Conservation (phyloP, 23 red algal genomes). For the Chondrus crispus region DNA sequence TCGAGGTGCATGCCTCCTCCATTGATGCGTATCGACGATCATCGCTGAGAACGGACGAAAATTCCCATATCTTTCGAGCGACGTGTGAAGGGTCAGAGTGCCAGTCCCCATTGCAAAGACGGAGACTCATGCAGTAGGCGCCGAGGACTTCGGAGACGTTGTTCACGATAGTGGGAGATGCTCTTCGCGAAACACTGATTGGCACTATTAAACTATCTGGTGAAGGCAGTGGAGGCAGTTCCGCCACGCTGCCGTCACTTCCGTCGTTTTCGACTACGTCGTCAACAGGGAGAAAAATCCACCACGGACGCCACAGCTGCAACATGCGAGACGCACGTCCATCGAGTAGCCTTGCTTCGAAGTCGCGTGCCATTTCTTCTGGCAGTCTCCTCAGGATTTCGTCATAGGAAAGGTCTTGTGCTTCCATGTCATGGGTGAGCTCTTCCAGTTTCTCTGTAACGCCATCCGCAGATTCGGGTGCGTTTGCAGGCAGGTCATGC, state of each 20-base stretch:
- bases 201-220: not conserved
- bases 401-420: not conserved
- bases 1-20: not conserved
- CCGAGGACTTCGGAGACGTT: constrained; percentile 10
- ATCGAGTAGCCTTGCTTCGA: not conserved
- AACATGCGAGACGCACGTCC: not conserved
- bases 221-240: not conserved
- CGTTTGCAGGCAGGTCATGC: not conserved
- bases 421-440: constrained; percentile 24
- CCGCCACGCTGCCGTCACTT: not conserved
- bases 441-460: not conserved
- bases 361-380: not conserved
- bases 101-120: constrained; percentile 44
- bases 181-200: not conserved
- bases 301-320: constrained; percentile 39
- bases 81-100: not conserved
- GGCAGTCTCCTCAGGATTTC: constrained; percentile 21
- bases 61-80: constrained; percentile 8
- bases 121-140: not conserved
- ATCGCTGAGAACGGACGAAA: not conserved
- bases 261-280: not conserved
- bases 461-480: not conserved
- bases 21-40: not conserved
- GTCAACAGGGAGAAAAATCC: not conserved
- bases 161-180: not conserved